Evolutionary conservation across 352 stramenopile species (phyloP).

Genomic region (Phytopythium sindhum): DNA sequence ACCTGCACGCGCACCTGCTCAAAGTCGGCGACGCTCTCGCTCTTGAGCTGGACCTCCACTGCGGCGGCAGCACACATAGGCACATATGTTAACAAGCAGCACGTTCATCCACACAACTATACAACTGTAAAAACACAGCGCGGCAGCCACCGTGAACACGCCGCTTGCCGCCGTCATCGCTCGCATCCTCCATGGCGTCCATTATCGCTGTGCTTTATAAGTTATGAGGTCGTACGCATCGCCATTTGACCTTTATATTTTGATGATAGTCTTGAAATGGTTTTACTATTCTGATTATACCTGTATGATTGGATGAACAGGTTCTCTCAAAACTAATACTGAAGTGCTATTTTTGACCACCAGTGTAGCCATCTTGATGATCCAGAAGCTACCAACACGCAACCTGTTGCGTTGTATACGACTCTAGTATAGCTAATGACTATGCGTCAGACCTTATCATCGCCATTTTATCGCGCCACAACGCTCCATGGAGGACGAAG

Average conservation of each 20-base stretch:
- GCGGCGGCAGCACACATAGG: not conserved
- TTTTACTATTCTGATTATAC: not conserved
- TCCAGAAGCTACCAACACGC: not conserved
- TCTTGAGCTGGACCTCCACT: conserved; percentile 60
- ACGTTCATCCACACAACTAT: not conserved
- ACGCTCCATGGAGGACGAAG: not conserved
- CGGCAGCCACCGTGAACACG: not conserved
- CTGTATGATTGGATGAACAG: not conserved
- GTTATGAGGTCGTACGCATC: not conserved
- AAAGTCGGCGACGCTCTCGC: conserved; percentile 44
- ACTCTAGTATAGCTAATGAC: not conserved
- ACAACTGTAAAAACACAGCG: not conserved
- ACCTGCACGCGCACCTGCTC: conserved; percentile 23
- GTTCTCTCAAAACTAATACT: not conserved
- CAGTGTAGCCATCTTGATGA: not conserved
- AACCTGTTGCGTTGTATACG: too few species aligned
- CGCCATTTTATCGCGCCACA: not conserved
- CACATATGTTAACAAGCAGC: not conserved
- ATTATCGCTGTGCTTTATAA: not conserved
- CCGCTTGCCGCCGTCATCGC: not conserved
- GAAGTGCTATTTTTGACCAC: conserved; percentile 4
- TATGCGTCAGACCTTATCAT: not conserved
- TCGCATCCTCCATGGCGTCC: not conserved
- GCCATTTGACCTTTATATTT: not conserved
- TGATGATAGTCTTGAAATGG: not conserved